Conservation (phyloP, 768 basidiomycete species). For the Lactarius vividus region DNA sequence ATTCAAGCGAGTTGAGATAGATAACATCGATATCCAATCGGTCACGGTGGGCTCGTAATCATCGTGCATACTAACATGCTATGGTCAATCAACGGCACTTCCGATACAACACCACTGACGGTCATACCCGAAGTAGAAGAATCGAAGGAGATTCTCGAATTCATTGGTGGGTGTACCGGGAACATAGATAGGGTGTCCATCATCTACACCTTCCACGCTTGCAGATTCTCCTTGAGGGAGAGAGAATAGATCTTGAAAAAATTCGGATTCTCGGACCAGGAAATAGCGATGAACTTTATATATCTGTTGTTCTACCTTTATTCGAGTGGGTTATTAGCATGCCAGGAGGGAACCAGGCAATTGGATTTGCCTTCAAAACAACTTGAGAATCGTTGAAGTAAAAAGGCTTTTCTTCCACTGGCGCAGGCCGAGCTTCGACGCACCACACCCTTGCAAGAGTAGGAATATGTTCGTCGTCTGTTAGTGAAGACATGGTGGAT, state of each 20-base stretch:
- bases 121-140: conserved; percentile 28
- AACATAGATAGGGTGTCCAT: conserved; percentile 27
- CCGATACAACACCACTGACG: too few relatives aligned
- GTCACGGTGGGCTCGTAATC: conserved; percentile 1
- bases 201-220: conserved; percentile 25
- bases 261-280: conserved; percentile 25
- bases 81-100: background rate
- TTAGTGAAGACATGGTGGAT: background rate
- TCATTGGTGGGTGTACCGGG: conserved; percentile 20
- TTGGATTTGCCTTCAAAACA: conserved; percentile 6
- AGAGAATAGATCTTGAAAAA: conserved; percentile 25
- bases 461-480: rapidly evolving
- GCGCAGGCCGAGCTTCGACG: too few relatives aligned
- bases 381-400: conserved; percentile 13
- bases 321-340: background rate
- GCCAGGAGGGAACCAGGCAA: background rate
- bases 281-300: conserved; percentile 30
- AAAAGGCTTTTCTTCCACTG: too few relatives aligned
- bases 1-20: conserved; percentile 23
- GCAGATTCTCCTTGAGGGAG: conserved; percentile 26
- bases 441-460: too few relatives aligned
- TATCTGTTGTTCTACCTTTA: conserved; percentile 24
- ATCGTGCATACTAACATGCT: conserved; percentile 21
- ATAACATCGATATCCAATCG: conserved; percentile 27
- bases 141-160: conserved; percentile 27